Percentiles rank a stretch among this genome's conserved stretches.
Conservation (phyloP, 1,284 basidiomycete genomes). For the Tranzscheliella williamsii region DNA sequence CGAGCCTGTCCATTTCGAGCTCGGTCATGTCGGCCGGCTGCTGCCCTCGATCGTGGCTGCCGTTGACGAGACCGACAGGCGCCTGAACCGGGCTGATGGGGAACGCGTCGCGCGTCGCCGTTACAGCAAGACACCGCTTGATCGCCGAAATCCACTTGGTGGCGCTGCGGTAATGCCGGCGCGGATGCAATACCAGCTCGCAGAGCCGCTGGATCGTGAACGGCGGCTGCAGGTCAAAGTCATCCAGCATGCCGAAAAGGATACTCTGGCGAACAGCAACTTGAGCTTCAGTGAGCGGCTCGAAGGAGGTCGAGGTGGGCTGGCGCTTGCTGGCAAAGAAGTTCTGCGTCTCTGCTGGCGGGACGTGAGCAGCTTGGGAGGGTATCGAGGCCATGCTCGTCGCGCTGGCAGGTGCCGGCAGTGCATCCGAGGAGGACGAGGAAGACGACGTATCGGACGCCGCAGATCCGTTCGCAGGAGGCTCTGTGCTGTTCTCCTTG, state of each 20-base stretch:
- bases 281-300: not conserved
- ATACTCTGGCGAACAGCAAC: not conserved
- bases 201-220: conserved; percentile 47
- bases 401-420: not conserved
- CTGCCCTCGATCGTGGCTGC: not conserved
- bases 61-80: conserved; percentile 2
- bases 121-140: conserved; percentile 29
- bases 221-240: conserved; percentile 44
- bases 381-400: no score
- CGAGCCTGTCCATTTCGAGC: conserved; percentile 23
- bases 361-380: conserved; percentile 2
- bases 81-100: conserved; percentile 27
- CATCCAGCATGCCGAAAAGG: conserved; percentile 30
- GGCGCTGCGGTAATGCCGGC: conserved; percentile 12
- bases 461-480: not conserved
- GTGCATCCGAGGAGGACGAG: not conserved
- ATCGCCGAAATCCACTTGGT: conserved; percentile 32
- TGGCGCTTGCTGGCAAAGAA: conserved; percentile 26
- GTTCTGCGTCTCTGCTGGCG: conserved; percentile 11
- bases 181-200: conserved; percentile 26
- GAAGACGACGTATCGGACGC: not conserved
- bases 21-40: conserved; percentile 5
- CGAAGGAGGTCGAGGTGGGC: not conserved
- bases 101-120: conserved; percentile 39
- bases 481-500: no score